These are phyloP conservation scores for Funneliformis caledonium DNA, from an alignment of 371 early-diverging fungal genomes.

Conservation along the genomic window DNA sequence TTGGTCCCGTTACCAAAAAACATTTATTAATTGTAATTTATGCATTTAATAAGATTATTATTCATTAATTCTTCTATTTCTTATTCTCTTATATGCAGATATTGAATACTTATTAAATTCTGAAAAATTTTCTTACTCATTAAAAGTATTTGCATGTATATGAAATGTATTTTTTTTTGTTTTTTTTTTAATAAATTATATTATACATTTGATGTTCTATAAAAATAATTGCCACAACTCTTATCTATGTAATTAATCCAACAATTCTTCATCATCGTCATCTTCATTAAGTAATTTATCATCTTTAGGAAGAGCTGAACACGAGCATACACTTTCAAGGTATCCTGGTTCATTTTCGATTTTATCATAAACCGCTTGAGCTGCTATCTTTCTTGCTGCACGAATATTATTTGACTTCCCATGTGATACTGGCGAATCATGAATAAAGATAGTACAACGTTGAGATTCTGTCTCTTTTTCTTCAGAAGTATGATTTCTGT, in stretches of 20 bases:
- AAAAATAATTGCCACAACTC: not conserved
- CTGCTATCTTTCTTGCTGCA: conserved; percentile 57
- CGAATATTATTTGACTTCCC: conserved; percentile 56
- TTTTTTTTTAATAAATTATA: too few relatives aligned
- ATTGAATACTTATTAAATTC: too few relatives aligned
- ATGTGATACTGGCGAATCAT: conserved; percentile 51
- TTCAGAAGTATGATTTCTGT: conserved; percentile 52
- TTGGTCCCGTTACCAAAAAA: too few relatives aligned
- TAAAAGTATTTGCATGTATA: too few relatives aligned
- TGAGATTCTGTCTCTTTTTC: conserved; percentile 47
- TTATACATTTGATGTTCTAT: not conserved
- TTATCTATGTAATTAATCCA: conserved; percentile 17
- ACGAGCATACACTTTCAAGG: conserved; percentile 37
- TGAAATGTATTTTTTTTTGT: too few relatives aligned
- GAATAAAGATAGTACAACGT: conserved; percentile 58
- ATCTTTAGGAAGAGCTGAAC: conserved; percentile 1
- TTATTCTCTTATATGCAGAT: too few relatives aligned
- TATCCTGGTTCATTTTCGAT: conserved; percentile 26
- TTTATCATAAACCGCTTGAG: conserved; percentile 42
- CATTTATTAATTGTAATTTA: too few relatives aligned
- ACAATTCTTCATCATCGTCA: conserved; percentile 27
- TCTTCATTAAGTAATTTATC: conserved; percentile 23
- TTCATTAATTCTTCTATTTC: too few relatives aligned
- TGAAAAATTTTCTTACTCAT: too few relatives aligned
- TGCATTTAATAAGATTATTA: too few relatives aligned